A percentile compares a stretch with the other conserved stretches of the same genome.
These are phyloP conservation scores for Grosmannia serpens DNA, from an alignment of 2,329 filamentous ascomycete species.

Conservation along the genomic window DNA sequence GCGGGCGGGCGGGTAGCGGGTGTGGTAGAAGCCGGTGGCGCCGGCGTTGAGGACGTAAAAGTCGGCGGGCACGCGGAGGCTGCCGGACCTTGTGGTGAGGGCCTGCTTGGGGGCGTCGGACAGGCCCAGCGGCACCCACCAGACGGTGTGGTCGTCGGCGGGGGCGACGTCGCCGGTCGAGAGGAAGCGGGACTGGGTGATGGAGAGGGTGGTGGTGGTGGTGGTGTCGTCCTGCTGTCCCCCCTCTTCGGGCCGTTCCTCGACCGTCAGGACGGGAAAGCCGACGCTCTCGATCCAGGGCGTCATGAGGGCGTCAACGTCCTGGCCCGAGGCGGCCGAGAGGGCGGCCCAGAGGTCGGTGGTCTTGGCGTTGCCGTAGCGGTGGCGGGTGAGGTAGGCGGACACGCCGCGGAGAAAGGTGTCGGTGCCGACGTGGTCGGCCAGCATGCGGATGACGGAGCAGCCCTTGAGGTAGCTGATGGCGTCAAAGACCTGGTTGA, in stretches of 20 bases:
- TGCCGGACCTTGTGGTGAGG: conserved; percentile 66
- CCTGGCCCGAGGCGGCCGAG: conserved; percentile 74
- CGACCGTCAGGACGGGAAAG: conserved; percentile 78
- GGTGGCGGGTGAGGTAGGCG: conserved; percentile 77
- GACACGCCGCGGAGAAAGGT: conserved; percentile 85
- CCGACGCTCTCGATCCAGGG: conserved; percentile 95
- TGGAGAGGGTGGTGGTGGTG: conserved; percentile 47
- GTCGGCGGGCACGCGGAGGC: conserved; percentile 58
- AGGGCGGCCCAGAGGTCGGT: conserved; percentile 84
- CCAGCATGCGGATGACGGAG: conserved; percentile 93
- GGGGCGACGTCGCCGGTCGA: conserved; percentile 83
- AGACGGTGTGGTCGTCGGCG: conserved; percentile 81
- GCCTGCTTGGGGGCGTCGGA: conserved; percentile 51
- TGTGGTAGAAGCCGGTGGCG: conserved; percentile 80
- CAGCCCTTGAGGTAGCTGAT: conserved; percentile 97
- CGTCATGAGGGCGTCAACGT: conserved; percentile 80
- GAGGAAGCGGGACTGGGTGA: conserved; percentile 69
- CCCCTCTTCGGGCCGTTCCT: conserved; percentile 70
- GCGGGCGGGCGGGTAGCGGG: conserved; percentile 80
- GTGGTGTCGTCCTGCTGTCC: conserved; percentile 55
- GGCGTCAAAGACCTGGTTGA: conserved; percentile 95
- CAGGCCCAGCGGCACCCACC: conserved; percentile 85
- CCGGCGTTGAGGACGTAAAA: conserved; percentile 95
- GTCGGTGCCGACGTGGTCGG: conserved; percentile 75
- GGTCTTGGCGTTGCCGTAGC: conserved; percentile 84